Conservation (phyloP, 768 basidiomycete genomes). For the Pleurotus ostreatus region DNA sequence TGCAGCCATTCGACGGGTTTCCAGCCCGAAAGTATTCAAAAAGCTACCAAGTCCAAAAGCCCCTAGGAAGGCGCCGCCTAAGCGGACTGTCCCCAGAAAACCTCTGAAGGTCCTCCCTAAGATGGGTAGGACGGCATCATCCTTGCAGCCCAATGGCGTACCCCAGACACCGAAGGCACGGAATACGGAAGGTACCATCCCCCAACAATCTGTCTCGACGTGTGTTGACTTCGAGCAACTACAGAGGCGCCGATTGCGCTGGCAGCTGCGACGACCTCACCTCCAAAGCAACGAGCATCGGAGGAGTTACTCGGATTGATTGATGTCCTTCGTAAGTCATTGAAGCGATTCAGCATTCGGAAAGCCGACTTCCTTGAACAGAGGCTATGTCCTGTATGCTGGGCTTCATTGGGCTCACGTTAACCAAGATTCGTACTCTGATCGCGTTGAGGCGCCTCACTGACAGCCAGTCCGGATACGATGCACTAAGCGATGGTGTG, state of each 20-base stretch:
- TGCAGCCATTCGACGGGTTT: constrained; percentile 21
- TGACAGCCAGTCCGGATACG: constrained; percentile 34
- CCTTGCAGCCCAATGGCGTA: no score
- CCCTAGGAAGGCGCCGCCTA: constrained; percentile 14
- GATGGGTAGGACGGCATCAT: no score
- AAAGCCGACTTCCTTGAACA: constrained; percentile 19
- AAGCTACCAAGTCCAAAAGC: constrained; percentile 17
- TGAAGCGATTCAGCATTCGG: neutral
- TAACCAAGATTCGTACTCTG: constrained; percentile 66
- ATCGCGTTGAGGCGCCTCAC: constrained; percentile 60
- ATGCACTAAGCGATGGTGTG: constrained; percentile 45
- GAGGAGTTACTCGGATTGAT: constrained; percentile 41
- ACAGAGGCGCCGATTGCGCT: no score
- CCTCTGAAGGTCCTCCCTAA: no score
- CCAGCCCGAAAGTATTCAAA: constrained; percentile 18
- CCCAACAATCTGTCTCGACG: no score
- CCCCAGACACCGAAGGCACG: neutral
- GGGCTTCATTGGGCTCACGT: constrained; percentile 61
- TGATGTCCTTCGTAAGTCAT: constrained; percentile 49
- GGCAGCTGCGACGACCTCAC: no score
- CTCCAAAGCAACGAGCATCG: neutral
- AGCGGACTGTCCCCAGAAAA: constrained; percentile 15
- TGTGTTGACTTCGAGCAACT: no score
- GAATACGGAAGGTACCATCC: no score
- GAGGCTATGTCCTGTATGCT: constrained; percentile 59